A percentile compares a stretch with the other conserved stretches of the same genome.
Evolutionary conservation across 352 stramenopile species (phyloP).

Genomic region (Phytophthora europaea): DNA sequence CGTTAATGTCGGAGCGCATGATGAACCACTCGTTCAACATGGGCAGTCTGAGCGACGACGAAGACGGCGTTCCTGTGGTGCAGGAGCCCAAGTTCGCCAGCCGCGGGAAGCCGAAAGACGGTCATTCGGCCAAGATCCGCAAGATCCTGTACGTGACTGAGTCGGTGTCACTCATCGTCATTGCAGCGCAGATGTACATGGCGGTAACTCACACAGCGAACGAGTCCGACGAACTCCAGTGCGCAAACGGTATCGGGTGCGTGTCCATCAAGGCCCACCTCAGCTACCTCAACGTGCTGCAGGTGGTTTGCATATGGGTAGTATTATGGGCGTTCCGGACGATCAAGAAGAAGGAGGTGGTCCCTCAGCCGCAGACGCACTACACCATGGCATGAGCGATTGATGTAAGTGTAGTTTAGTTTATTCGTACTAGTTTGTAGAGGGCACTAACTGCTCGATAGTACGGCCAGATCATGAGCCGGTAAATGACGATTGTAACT

Average conservation of each 20-base stretch:
- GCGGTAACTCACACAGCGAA: conserved; percentile 39
- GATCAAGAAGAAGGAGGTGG: conserved; percentile 57
- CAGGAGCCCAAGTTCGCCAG: conserved; percentile 31
- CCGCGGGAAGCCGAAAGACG: conserved; percentile 25
- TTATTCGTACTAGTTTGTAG: conserved; percentile 1
- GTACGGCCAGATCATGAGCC: not conserved
- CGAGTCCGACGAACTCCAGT: conserved; percentile 56
- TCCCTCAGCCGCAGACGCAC: conserved; percentile 28
- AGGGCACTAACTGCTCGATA: not conserved
- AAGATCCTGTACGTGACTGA: conserved; percentile 45
- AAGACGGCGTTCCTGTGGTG: conserved; percentile 39
- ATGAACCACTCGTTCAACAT: conserved; percentile 49
- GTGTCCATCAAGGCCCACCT: conserved; percentile 46
- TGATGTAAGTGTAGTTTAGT: conserved; percentile 9
- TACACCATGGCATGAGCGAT: conserved; percentile 25
- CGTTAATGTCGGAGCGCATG: conserved; percentile 32
- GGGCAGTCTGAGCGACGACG: conserved; percentile 37
- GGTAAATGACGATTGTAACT: not conserved
- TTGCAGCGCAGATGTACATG: conserved; percentile 60
- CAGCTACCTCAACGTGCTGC: conserved; percentile 49
- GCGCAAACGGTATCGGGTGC: conserved; percentile 66
- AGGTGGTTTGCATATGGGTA: conserved; percentile 50
- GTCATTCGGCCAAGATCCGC: conserved; percentile 44
- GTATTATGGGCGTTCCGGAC: conserved; percentile 50
- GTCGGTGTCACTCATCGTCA: conserved; percentile 37